Base-by-base conservation (phyloP, 2,329 filamentous ascomycete genomes). In the Chalaropsis thielavioides region DNA sequence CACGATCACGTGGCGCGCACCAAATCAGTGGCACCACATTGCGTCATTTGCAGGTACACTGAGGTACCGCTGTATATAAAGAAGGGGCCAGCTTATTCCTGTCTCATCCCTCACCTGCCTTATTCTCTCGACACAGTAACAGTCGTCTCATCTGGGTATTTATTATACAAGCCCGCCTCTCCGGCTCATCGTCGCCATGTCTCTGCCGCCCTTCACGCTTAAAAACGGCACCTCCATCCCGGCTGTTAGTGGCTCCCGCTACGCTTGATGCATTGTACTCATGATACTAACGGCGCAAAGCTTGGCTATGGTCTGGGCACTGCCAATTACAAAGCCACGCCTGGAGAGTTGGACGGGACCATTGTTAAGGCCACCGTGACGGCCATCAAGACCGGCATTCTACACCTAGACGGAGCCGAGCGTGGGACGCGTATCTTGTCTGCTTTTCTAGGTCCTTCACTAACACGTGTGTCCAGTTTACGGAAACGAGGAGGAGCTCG, bases 221-320 rank as follows among this genome's bases (percentile, higher is more conserved):
- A 89, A 88, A 69, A 86, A 92, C 76, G 88, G 87, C 68, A 82
- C 83, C 67, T 80, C 83, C 66, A 88, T 92, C 63, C 88, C 88
- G 11, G 80, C 88, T 78, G 84, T 86, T 75, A 68, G 77, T 22
- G 17, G 41, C 62, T 31, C n/a, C 6, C 22, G 17, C n/a, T 41
- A 13, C 35, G 41, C 24, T 66, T 38, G 22, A 51, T 31, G 54
- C 49, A 7, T 41, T n/a, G 3, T 19, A 51, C 17, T 19, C n/a
- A n/a, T n/a, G 15, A 10, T 38, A 59, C 60, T 58, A 51, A 59
- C 35, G 22, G 40, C n/a, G n/a, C 43, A 24, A 67, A 87, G 84
- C 76, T 91, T 19, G 85, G 79, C 49, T 91, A 88, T 70, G 88
- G 88, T 27, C 81, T 88, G 3, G 88, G 88, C 51, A 89, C 87